phyloP scores from a whole-genome alignment of 148 eudicot species.

The Pharnaceum exiguum region DNA sequence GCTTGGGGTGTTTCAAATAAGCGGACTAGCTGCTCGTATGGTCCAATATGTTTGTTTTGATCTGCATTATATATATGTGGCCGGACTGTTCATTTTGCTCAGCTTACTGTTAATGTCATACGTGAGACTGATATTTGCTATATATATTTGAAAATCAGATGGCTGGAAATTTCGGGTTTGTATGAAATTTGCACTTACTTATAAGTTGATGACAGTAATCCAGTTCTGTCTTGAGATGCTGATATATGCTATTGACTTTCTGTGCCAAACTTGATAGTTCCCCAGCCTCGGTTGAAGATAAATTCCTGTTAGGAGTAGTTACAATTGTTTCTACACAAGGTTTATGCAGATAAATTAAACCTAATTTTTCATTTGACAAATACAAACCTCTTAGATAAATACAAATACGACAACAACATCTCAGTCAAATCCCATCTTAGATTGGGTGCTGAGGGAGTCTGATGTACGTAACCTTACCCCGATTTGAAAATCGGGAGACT shows the following conservation, averaged over 20 bases:
- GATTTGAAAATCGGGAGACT: too few relatives aligned
- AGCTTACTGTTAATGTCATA: not conserved
- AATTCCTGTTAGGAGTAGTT: conserved; percentile 30
- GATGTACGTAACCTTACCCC: too few relatives aligned
- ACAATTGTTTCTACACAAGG: not conserved
- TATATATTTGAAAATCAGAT: not conserved
- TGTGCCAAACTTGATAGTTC: conserved; percentile 70
- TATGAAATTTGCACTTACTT: conserved; percentile 35
- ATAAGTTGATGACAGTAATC: conserved; percentile 43
- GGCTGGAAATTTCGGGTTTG: not conserved
- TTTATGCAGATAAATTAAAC: too few relatives aligned
- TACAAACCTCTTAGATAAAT: not conserved
- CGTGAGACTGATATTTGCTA: not conserved
- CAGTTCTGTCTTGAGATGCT: conserved; percentile 50
- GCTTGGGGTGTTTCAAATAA: conserved; percentile 53
- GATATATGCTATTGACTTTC: conserved; percentile 52
- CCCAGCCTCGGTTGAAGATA: conserved; percentile 71
- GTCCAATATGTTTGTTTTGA: conserved; percentile 50
- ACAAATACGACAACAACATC: too few relatives aligned
- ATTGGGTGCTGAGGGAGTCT: too few relatives aligned
- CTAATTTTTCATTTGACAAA: too few relatives aligned
- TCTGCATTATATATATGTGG: conserved; percentile 42
- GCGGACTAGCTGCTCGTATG: conserved; percentile 34
- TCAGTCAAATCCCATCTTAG: too few relatives aligned
- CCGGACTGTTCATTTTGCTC: not conserved